Conservation (phyloP, 2,329 filamentous ascomycete genomes). For the Trichoderma semiorbis region DNA sequence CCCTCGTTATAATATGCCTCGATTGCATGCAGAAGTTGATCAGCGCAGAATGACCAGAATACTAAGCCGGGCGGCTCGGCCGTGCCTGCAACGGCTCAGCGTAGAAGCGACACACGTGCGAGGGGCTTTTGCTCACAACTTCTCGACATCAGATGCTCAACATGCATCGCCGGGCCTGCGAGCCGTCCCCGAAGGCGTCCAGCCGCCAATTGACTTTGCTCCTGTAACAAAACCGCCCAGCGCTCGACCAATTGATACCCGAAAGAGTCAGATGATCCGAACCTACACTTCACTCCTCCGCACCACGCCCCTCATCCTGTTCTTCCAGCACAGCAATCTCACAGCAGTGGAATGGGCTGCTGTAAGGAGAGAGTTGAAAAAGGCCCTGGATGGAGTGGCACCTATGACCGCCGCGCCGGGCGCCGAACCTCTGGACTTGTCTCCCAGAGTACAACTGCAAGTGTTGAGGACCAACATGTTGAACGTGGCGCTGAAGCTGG, state of each 20-base stretch:
- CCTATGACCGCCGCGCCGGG: slow-evolving; percentile 26
- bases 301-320: slow-evolving; percentile 76
- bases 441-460: slow-evolving; percentile 68
- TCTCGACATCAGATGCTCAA: slow-evolving; percentile 28
- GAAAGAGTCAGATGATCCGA: slow-evolving; percentile 83
- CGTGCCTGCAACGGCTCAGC: slow-evolving; percentile 23
- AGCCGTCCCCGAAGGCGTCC: slow-evolving; percentile 20
- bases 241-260: slow-evolving; percentile 78
- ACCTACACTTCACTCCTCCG: slow-evolving; percentile 86
- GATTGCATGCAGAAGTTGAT: neutral
- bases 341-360: slow-evolving; percentile 61
- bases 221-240: slow-evolving; percentile 80
- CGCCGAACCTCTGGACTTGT: slow-evolving; percentile 44
- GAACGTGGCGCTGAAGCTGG: slow-evolving; percentile 75
- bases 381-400: slow-evolving; percentile 43
- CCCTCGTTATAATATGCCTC: too few relatives aligned
- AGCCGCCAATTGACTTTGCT: slow-evolving; percentile 45
- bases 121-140: slow-evolving; percentile 25
- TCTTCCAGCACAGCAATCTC: slow-evolving; percentile 73
- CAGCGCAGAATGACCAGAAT: slow-evolving; percentile 23
- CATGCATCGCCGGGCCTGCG: slow-evolving; percentile 23
- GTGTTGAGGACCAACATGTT: slow-evolving; percentile 89
- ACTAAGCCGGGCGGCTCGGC: slow-evolving; percentile 19
- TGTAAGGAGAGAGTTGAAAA: slow-evolving; percentile 41
- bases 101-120: slow-evolving; percentile 1